Conservation (phyloP, 352 stramenopile species). For the Phytopythium chamaehyphon region DNA sequence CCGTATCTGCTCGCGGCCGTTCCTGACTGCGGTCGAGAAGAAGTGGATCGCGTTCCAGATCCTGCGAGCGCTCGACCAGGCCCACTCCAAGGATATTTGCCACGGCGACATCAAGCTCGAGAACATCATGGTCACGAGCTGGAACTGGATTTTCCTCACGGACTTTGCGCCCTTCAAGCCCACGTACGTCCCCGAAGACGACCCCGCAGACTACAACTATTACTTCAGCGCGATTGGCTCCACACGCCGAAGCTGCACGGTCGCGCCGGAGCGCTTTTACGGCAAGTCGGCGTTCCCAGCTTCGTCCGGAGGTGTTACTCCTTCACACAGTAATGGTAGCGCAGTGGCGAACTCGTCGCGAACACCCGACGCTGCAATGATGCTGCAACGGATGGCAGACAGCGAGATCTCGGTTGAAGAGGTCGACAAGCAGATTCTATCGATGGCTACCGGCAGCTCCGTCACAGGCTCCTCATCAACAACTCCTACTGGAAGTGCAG, state of each 20-base stretch:
- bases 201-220: constrained; percentile 95
- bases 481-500: constrained; percentile 18
- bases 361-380: constrained; percentile 47
- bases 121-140: constrained; percentile 98
- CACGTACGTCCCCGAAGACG: constrained; percentile 93
- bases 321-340: constrained; percentile 7
- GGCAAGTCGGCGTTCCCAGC: constrained; percentile 22
- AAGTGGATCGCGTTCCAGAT: constrained; percentile 98
- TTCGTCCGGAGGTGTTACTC: constrained; percentile 6
- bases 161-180: constrained; percentile 97
- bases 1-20: constrained; percentile 94
- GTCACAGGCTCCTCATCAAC: constrained; percentile 18
- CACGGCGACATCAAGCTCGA: constrained; percentile 98
- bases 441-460: constrained; percentile 38
- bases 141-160: constrained; percentile 96
- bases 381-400: constrained; percentile 70
- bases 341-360: constrained; percentile 19
- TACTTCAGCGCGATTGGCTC: constrained; percentile 89
- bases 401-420: constrained; percentile 68
- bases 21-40: constrained; percentile 95
- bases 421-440: constrained; percentile 67
- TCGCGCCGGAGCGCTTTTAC: constrained; percentile 91
- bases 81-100: constrained; percentile 90
- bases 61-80: constrained; percentile 91
- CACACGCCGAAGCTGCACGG: constrained; percentile 90